Evolutionary conservation across 2,329 filamentous ascomycete genomes (phyloP).

Genomic region (Penicillium palitans): DNA sequence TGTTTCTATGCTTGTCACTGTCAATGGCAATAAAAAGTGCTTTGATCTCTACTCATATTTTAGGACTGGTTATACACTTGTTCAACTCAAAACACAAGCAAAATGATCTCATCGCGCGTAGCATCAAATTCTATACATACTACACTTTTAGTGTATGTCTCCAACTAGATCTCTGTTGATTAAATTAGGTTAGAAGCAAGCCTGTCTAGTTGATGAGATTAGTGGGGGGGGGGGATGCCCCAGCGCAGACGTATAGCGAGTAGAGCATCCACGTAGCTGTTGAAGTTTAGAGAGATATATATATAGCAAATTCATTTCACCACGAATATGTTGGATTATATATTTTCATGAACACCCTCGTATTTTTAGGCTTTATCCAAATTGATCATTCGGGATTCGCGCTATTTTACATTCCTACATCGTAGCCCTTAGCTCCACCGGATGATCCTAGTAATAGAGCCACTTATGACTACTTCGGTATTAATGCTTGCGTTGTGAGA

Average conservation of each 20-base stretch:
- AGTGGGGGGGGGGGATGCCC: accelerated
- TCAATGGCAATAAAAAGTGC: background rate
- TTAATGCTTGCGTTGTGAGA: background rate
- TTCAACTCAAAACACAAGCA: background rate
- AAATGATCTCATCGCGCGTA: background rate
- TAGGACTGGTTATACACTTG: background rate
- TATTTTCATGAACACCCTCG: no score
- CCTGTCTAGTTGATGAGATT: accelerated
- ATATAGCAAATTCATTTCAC: background rate
- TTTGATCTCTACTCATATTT: no score
- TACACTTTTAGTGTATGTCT: background rate
- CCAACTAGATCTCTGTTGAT: background rate
- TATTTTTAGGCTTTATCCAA: background rate
- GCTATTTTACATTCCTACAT: background rate
- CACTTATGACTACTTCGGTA: background rate
- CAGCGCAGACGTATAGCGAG: background rate
- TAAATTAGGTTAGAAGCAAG: background rate
- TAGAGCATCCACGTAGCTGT: no score
- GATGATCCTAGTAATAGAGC: background rate
- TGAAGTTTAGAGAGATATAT: background rate
- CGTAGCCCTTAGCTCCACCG: background rate
- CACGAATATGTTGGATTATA: no score
- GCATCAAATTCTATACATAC: background rate
- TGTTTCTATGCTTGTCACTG: no score
- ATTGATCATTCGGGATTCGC: no score